These are phyloP conservation scores for Fusarium bactridioides DNA, from an alignment of 2,329 filamentous ascomycete species.

Conservation along the genomic window DNA sequence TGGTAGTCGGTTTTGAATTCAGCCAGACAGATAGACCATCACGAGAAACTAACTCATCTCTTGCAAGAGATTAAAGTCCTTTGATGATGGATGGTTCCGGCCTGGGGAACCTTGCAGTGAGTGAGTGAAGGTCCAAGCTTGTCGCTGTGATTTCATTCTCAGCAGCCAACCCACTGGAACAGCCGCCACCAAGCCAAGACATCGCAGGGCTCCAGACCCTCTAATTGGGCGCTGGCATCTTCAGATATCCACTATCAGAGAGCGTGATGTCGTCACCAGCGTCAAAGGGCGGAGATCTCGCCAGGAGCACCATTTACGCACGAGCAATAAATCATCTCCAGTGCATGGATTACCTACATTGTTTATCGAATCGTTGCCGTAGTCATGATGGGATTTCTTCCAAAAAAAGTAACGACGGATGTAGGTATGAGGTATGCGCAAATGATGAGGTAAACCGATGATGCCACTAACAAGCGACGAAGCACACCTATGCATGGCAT, in stretches of 20 bases:
- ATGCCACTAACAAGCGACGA: conserved; percentile 21
- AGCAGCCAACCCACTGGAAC: conserved; percentile 31
- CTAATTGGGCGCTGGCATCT: conserved; percentile 14
- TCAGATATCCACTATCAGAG: conserved; percentile 4
- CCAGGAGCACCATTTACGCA: conserved; percentile 17
- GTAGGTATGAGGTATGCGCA: conserved; percentile 19
- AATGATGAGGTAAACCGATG: conserved; percentile 18
- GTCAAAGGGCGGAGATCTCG: conserved; percentile 42
- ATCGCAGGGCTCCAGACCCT: background rate
- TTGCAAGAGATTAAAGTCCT: background rate
- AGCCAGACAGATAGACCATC: background rate
- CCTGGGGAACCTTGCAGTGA: conserved; percentile 28
- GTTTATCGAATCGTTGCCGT: conserved; percentile 1
- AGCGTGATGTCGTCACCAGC: conserved; percentile 41
- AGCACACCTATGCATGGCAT: conserved; percentile 6
- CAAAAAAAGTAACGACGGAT: conserved; percentile 10
- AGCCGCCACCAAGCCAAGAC: conserved; percentile 28
- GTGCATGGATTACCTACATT: conserved; percentile 4
- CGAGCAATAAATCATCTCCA: background rate
- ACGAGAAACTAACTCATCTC: background rate
- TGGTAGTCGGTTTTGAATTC: background rate
- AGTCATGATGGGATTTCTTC: background rate
- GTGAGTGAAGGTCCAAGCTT: conserved; percentile 9
- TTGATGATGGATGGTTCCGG: background rate
- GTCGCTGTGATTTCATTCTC: conserved; percentile 22